Evolutionary conservation across 352 stramenopile species (phyloP), one percentile per base, ranked within the genome.

Genomic region (Pythium brachiatum): DNA sequence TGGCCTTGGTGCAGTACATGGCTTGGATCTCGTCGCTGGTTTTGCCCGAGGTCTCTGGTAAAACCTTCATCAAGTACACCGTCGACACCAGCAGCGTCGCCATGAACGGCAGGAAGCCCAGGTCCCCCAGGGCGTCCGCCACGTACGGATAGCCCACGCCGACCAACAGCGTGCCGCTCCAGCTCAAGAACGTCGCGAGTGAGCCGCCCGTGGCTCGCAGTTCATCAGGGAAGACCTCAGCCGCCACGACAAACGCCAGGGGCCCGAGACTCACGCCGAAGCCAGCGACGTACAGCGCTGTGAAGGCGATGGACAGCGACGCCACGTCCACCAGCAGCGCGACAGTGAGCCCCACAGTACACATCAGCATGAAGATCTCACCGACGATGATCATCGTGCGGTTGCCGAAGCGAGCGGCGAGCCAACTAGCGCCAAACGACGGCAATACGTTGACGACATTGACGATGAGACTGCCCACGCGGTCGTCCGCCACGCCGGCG

Each of bases 31-130:
- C 78, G 15, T 84, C 69, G 32, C 57, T 79, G 8, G 74, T 86
- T 53, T 86, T 87, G 21, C 75, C 73, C 13, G 70, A 73, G 9
- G 82, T 91, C 48, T 91, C 80, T 2, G 82, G 82, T 50, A 88
- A 57, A 50, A 69, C 58, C 27, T 62, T 69, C 58, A 70, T 78
- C n/a, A 78, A 62, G 62, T 82, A 88, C 43, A 72, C 2, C 53
- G 73, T 75, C 54, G 76, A 79, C 25, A 86, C 9, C 12, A 69
- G 66, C 4, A 85, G 64, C 15, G 67, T 76, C 7, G 60, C 60
- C 53, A 89, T 71, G 64, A 88, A 86, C 15, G 78, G 72, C 20
- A 85, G 31, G 25, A 88, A 86, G 23, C 66, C 66, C 13, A 76
- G 75, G 66, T 74, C 57, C 9, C 64, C 54, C 9, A 84, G 62